A percentile compares a stretch with the other conserved stretches of the same genome.
These are phyloP conservation scores for Arachis hypogaea DNA, from an alignment of 306 rosid genomes.

Conservation along the genomic window DNA sequence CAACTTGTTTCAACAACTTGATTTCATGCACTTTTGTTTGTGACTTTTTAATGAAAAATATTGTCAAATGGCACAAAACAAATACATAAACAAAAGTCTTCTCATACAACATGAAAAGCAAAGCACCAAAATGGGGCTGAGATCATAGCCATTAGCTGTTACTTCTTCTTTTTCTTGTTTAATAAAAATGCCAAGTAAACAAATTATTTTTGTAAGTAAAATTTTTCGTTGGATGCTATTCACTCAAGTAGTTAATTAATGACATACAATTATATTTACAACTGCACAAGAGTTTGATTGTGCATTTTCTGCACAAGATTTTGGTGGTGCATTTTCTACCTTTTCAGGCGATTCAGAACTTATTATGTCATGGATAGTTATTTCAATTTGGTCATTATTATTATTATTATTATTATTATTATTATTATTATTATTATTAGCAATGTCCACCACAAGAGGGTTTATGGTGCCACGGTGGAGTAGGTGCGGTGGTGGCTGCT, in stretches of 20 bases:
- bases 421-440: not conserved
- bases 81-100: not conserved
- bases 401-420: too few relatives aligned
- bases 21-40: conserved; percentile 16
- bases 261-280: conserved; percentile 38
- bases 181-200: too few relatives aligned
- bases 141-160: not conserved
- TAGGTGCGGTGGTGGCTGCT: conserved; percentile 60
- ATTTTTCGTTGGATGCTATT: conserved; percentile 6
- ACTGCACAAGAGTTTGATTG: conserved; percentile 25
- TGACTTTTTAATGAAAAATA: conserved; percentile 3
- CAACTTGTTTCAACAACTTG: conserved; percentile 34
- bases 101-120: not conserved
- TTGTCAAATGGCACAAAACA: conserved; percentile 9
- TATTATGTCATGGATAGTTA: conserved; percentile 45
- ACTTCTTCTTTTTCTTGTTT: not conserved
- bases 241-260: conserved; percentile 35
- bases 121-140: conserved; percentile 41
- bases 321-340: conserved; percentile 25
- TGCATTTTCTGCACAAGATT: conserved; percentile 26
- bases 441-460: conserved; percentile 59
- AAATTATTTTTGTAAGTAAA: not conserved
- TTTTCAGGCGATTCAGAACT: conserved; percentile 36
- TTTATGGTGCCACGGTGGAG: conserved; percentile 77
- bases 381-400: conserved; percentile 45